Percentiles rank a stretch among this genome's conserved stretches.
phyloP scores from a whole-genome alignment of 2,329 filamentous ascomycete species.

The Claviceps quebecensis region DNA sequence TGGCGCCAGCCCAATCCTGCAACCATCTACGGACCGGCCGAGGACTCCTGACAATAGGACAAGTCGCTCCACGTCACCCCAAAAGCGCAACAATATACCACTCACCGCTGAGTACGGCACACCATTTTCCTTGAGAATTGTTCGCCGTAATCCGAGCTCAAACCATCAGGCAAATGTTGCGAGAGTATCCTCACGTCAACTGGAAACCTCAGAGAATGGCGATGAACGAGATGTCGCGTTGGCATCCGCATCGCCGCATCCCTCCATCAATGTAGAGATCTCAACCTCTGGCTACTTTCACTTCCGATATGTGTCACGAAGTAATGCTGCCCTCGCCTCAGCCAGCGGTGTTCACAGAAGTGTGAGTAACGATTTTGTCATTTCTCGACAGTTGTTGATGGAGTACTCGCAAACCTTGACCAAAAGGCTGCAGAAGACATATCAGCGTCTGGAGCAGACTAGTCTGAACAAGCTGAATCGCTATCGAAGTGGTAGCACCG shows the following conservation, averaged over 20 bases:
- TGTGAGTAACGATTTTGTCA: constrained; percentile 11
- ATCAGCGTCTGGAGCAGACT: constrained; percentile 23
- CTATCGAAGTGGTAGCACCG: constrained; percentile 16
- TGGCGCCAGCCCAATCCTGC: background rate
- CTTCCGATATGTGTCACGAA: constrained; percentile 25
- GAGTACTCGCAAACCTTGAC: constrained; percentile 36
- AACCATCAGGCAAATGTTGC: constrained; percentile 66
- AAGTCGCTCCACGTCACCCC: constrained; percentile 24
- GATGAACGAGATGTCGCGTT: constrained; percentile 11
- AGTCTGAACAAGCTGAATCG: constrained; percentile 13
- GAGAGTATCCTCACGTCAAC: constrained; percentile 42
- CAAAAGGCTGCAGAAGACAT: constrained; percentile 30
- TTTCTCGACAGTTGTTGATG: constrained; percentile 43
- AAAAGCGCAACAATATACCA: constrained; percentile 15
- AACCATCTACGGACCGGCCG: background rate
- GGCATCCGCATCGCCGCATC: constrained; percentile 13
- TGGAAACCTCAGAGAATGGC: constrained; percentile 20
- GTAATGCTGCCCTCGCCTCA: background rate
- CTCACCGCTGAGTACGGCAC: constrained; percentile 19
- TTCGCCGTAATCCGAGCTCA: constrained; percentile 57
- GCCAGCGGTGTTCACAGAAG: constrained; percentile 2
- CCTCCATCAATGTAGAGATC: constrained; percentile 36
- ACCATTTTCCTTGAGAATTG: constrained; percentile 46
- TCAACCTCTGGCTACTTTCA: constrained; percentile 44
- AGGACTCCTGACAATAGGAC: background rate